Evolutionary conservation across 2,329 filamentous ascomycete species (phyloP).

Genomic region (Juglanconis oblonga): DNA sequence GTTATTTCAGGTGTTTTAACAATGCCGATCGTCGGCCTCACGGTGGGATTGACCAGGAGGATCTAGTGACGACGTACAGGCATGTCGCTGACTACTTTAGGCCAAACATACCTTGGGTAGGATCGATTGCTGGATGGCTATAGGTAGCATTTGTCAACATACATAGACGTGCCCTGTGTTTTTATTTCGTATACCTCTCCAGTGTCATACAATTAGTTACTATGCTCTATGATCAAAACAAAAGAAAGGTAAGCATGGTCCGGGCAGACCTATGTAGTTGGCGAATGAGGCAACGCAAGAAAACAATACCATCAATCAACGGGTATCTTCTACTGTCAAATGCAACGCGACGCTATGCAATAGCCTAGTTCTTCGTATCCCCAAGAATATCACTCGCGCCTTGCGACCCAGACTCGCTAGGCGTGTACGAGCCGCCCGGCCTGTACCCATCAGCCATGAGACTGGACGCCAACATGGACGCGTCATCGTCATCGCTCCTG

Average conservation of each 20-base stretch:
- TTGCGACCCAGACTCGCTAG: constrained; percentile 21
- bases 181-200: not conserved
- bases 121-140: no score
- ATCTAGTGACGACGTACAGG: no score
- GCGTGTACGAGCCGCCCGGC: constrained; percentile 30
- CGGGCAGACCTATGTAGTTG: not conserved
- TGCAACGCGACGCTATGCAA: not conserved
- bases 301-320: constrained; percentile 10
- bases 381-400: constrained; percentile 21
- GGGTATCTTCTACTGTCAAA: constrained; percentile 8
- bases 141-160: no score
- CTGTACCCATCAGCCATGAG: constrained; percentile 43
- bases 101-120: no score
- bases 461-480: constrained; percentile 26
- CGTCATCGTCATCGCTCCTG: constrained; percentile 22
- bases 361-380: constrained; percentile 23
- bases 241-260: not conserved
- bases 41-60: no score
- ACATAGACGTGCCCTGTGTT: no score
- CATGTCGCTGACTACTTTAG: no score
- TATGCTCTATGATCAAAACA: not conserved
- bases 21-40: no score
- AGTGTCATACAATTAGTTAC: not conserved
- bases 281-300: constrained; percentile 17
- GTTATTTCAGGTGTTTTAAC: no score